Evolutionary conservation across 768 basidiomycete species (phyloP).

Genomic region (Boletus huronensis): DNA sequence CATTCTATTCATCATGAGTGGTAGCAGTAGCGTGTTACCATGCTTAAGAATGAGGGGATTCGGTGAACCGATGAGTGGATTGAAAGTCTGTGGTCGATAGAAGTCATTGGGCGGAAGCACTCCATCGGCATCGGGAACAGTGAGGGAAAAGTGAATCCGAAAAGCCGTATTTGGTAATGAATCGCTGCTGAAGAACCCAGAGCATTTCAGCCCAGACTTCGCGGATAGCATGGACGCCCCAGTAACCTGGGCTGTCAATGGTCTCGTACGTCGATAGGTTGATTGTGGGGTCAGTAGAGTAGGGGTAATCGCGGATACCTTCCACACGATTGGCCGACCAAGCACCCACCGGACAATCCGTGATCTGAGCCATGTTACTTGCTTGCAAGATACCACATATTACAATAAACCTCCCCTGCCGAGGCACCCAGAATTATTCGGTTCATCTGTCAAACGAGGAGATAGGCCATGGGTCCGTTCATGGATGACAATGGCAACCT

Average conservation of each 20-base stretch:
- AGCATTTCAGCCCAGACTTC: too few relatives aligned
- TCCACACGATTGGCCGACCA: conserved; percentile 81
- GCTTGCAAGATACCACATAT: not conserved
- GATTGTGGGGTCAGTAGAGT: conserved; percentile 70
- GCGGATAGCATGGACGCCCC: conserved; percentile 89
- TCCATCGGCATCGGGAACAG: conserved; percentile 59
- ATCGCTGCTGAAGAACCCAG: conserved; percentile 68
- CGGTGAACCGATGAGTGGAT: conserved; percentile 25
- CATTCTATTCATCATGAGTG: conserved; percentile 89
- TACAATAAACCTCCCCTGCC: conserved; percentile 74
- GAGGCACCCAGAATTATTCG: conserved; percentile 87
- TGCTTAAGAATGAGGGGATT: conserved; percentile 76
- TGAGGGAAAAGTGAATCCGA: conserved; percentile 78
- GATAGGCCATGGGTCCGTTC: conserved; percentile 86
- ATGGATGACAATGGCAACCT: conserved; percentile 96
- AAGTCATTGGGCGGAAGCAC: too few relatives aligned
- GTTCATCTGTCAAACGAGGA: conserved; percentile 93
- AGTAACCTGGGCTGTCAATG: conserved; percentile 90
- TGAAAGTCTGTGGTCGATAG: conserved; percentile 48
- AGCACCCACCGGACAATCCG: conserved; percentile 86
- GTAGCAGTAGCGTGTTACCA: conserved; percentile 82
- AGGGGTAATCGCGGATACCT: conserved; percentile 87
- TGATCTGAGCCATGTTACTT: conserved; percentile 41
- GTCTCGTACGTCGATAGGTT: conserved; percentile 96
- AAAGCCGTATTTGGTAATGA: conserved; percentile 84